Percentiles rank a stretch among this genome's conserved stretches.
phyloP scores from a whole-genome alignment of 495 filamentous ascomycete genomes.

The Stereocaulon alpinum region DNA sequence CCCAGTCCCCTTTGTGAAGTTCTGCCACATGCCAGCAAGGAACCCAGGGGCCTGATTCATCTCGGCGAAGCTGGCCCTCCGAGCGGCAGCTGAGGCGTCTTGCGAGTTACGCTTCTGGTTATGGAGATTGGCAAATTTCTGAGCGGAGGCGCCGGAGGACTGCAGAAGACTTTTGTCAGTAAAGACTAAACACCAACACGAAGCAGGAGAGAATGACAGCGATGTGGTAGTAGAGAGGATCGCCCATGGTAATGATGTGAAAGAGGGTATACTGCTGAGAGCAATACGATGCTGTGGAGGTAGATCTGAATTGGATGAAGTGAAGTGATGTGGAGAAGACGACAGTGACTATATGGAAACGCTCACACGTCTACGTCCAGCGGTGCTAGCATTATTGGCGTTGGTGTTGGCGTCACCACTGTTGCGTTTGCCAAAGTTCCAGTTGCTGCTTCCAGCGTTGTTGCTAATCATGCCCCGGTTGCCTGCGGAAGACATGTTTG shows the following conservation, averaged over 20 bases:
- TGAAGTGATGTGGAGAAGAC: neutral
- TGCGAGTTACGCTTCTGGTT: slow-evolving; percentile 41
- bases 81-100: slow-evolving; percentile 31
- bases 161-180: slow-evolving; percentile 7
- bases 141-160: slow-evolving; percentile 25
- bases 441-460: slow-evolving; percentile 8
- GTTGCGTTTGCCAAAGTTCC: neutral
- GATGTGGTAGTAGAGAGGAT: slow-evolving; percentile 2
- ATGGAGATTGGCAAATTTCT: slow-evolving; percentile 37
- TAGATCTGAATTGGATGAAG: too few species aligned
- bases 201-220: neutral
- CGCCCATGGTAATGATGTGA: neutral
- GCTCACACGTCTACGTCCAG: slow-evolving; percentile 20
- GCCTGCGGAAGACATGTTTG: slow-evolving; percentile 16
- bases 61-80: slow-evolving; percentile 41
- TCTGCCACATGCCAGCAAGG: slow-evolving; percentile 46
- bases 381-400: slow-evolving; percentile 2
- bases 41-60: slow-evolving; percentile 35
- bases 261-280: neutral
- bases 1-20: slow-evolving; percentile 14
- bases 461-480: slow-evolving; percentile 14
- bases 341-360: neutral
- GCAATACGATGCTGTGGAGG: too few species aligned
- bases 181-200: neutral
- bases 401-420: neutral